Evolutionary conservation across 345 rosid genomes (phyloP).

Genomic region (Diplotaxis tenuifolia): DNA sequence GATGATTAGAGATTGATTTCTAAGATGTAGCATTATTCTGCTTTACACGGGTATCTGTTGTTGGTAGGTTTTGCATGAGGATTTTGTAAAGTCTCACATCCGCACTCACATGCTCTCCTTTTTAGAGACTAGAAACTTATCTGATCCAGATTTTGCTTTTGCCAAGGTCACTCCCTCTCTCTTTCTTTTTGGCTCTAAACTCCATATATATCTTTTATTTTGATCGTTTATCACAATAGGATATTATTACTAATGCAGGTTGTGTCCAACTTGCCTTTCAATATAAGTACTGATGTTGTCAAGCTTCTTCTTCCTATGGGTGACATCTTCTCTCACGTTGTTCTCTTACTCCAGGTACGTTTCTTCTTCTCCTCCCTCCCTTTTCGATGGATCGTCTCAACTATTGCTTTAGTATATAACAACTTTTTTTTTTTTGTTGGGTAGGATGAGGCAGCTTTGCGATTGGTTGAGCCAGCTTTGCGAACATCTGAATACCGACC

Average conservation of each 20-base stretch:
- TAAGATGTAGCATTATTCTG: not conserved
- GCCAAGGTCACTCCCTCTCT: conserved; percentile 76
- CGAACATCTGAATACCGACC: conserved; percentile 76
- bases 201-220: not conserved
- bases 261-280: conserved; percentile 83
- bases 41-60: not conserved
- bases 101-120: conserved; percentile 59
- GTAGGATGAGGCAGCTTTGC: conserved; percentile 84
- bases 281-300: conserved; percentile 80
- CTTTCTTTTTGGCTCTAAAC: conserved; percentile 7
- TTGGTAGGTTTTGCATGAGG: conserved; percentile 92
- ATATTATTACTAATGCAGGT: conserved; percentile 55
- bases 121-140: conserved; percentile 39
- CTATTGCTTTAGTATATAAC: not conserved
- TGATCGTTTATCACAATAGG: not conserved
- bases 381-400: not conserved
- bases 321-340: conserved; percentile 82
- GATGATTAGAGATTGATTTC: not conserved
- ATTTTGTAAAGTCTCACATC: conserved; percentile 72
- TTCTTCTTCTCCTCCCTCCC: not conserved
- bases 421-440: conserved; percentile 13
- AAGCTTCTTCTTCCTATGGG: conserved; percentile 55
- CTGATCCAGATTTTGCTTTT: conserved; percentile 22
- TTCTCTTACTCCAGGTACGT: conserved; percentile 83
- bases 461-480: conserved; percentile 54